Conservation (phyloP, 2,329 filamentous ascomycete species). For the Claviceps digitariae region DNA sequence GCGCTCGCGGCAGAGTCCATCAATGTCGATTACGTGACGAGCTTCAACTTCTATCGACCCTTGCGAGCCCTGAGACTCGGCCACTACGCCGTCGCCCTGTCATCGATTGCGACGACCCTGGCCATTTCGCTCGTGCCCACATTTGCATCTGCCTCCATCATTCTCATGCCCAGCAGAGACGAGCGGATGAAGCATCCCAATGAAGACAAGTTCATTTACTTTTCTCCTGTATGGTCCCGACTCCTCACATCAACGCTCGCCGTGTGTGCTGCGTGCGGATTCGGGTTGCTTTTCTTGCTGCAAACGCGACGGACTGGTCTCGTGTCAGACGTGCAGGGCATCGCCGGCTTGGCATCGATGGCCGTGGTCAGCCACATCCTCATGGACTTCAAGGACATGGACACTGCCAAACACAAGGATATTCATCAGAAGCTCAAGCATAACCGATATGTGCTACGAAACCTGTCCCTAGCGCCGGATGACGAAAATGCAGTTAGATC, state of each 20-base stretch:
- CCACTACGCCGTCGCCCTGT: slow-evolving; percentile 56
- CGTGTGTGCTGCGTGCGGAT: slow-evolving; percentile 44
- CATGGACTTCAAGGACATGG: slow-evolving; percentile 60
- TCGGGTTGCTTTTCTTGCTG: slow-evolving; percentile 45
- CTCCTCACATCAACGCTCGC: slow-evolving; percentile 42
- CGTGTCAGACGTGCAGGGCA: slow-evolving; percentile 54
- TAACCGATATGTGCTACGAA: slow-evolving; percentile 54
- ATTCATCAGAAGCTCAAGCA: slow-evolving; percentile 56
- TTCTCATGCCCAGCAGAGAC: slow-evolving; percentile 38
- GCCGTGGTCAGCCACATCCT: slow-evolving; percentile 60
- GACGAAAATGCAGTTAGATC: slow-evolving; percentile 30
- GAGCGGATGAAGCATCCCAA: slow-evolving; percentile 28
- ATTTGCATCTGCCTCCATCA: slow-evolving; percentile 48
- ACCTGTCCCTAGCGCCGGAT: slow-evolving; percentile 56
- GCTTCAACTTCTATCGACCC: slow-evolving; percentile 51
- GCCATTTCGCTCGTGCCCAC: slow-evolving; percentile 58
- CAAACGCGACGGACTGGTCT: slow-evolving; percentile 51
- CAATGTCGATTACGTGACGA: slow-evolving; percentile 62
- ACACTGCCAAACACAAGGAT: slow-evolving; percentile 49
- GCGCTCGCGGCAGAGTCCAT: slow-evolving; percentile 52
- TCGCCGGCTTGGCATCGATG: slow-evolving; percentile 63
- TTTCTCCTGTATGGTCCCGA: slow-evolving; percentile 47
- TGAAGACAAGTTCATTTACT: slow-evolving; percentile 37
- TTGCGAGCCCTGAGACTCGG: slow-evolving; percentile 45
- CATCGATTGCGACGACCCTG: slow-evolving; percentile 49